A percentile compares a stretch with the other conserved stretches of the same genome.
phyloP scores from a whole-genome alignment of 1,284 basidiomycete species.

The Cryptococcus amylolentus region DNA sequence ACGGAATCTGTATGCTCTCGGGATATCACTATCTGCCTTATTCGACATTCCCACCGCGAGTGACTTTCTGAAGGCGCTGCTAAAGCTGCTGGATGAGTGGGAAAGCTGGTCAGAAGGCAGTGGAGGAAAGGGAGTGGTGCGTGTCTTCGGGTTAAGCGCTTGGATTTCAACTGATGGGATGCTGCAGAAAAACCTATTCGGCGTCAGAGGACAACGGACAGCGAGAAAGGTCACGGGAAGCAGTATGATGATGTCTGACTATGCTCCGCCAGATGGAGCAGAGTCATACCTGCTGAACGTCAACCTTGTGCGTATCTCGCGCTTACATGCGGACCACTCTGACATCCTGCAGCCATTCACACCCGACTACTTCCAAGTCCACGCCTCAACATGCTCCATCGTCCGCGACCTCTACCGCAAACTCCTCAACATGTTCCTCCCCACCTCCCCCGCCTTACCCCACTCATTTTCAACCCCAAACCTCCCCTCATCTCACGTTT shows the following conservation, averaged over 20 bases:
- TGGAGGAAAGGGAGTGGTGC: constrained; percentile 43
- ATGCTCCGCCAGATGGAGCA: constrained; percentile 7
- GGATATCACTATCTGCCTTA: constrained; percentile 49
- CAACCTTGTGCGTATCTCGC: constrained; percentile 46
- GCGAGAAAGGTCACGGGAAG: constrained; percentile 12
- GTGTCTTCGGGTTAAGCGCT: constrained; percentile 6
- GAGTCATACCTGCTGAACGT: constrained; percentile 47
- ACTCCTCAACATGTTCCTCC: constrained; percentile 22
- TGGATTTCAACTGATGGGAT: neutral
- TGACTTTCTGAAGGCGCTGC: constrained; percentile 49
- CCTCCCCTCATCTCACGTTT: neutral
- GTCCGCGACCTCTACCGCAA: constrained; percentile 53
- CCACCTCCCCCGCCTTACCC: constrained; percentile 1
- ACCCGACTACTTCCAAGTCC: constrained; percentile 53
- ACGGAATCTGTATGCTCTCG: constrained; percentile 49
- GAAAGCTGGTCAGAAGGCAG: constrained; percentile 48
- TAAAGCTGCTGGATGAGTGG: constrained; percentile 51
- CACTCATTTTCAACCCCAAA: neutral
- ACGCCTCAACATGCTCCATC: constrained; percentile 52
- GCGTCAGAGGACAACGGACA: constrained; percentile 20
- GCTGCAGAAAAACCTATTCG: constrained; percentile 40
- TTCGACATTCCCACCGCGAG: constrained; percentile 48
- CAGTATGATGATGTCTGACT: constrained; percentile 15
- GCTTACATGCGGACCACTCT: neutral
- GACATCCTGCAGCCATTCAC: constrained; percentile 49